Conservation (phyloP, 169 alveolate genomes). For the Neospora caninum region DNA sequence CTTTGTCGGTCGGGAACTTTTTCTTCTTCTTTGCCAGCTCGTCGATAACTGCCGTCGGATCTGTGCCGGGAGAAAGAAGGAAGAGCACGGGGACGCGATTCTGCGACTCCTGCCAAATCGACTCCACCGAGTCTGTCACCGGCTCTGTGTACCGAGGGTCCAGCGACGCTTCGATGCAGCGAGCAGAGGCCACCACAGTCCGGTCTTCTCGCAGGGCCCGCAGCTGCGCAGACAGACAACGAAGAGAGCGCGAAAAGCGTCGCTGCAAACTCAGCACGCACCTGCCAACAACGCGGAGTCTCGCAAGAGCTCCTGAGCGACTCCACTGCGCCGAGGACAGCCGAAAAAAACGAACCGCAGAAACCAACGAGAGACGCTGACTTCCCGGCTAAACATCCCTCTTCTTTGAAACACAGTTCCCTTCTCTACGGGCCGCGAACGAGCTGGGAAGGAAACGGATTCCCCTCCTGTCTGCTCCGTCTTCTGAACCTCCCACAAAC, state of each 20-base stretch:
- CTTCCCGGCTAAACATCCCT: neutral
- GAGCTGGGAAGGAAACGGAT: too few species aligned
- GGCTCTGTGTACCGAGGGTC: conserved; percentile 90
- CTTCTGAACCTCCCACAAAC: too few species aligned
- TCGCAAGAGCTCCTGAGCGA: too few species aligned
- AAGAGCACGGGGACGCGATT: conserved; percentile 89
- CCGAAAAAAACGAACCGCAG: too few species aligned
- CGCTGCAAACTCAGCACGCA: too few species aligned
- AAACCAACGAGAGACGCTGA: too few species aligned
- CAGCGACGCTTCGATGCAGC: conserved; percentile 85
- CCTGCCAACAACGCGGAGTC: too few species aligned
- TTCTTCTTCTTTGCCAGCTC: conserved; percentile 93
- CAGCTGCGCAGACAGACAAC: conserved; percentile 63
- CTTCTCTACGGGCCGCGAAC: too few species aligned
- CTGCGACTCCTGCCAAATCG: conserved; percentile 86
- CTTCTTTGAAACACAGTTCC: neutral
- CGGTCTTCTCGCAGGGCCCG: conserved; percentile 95
- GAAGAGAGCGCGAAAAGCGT: too few species aligned
- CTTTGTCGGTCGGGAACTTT: conserved; percentile 91
- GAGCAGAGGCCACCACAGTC: conserved; percentile 89
- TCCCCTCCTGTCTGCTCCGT: too few species aligned
- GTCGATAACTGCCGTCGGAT: conserved; percentile 94
- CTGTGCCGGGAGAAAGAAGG: conserved; percentile 94
- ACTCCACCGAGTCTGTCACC: conserved; percentile 91
- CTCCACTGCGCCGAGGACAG: too few species aligned